These are phyloP conservation scores for Amanita rimosa DNA, from an alignment of 768 basidiomycete species.

Conservation along the genomic window DNA sequence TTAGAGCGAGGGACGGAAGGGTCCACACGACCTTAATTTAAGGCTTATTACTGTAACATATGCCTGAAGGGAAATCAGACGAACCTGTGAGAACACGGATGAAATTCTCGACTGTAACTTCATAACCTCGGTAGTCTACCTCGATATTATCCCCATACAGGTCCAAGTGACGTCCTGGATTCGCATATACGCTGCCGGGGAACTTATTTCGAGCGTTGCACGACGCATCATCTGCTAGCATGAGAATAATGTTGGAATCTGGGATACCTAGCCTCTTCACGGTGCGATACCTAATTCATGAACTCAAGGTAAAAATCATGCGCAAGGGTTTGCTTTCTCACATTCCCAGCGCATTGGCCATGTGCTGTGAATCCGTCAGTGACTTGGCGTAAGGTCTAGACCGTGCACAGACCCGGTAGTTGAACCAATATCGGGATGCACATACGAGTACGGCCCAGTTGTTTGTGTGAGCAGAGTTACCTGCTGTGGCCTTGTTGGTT, in stretches of 20 bases:
- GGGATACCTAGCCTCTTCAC: slow-evolving; percentile 97
- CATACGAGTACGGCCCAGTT: slow-evolving; percentile 99
- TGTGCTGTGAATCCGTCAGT: slow-evolving; percentile 59
- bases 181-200: slow-evolving; percentile 89
- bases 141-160: slow-evolving; percentile 96
- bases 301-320: neutral
- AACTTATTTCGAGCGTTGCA: slow-evolving; percentile 91
- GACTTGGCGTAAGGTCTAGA: neutral
- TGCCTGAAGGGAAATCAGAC: slow-evolving; percentile 9
- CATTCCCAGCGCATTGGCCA: slow-evolving; percentile 98
- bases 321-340: slow-evolving; percentile 18
- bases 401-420: slow-evolving; percentile 68
- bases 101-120: slow-evolving; percentile 96
- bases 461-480: slow-evolving; percentile 63
- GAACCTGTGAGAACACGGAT: slow-evolving; percentile 84
- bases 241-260: slow-evolving; percentile 97
- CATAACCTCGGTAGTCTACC: slow-evolving; percentile 96
- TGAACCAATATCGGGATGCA: slow-evolving; percentile 96
- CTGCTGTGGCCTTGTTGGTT: slow-evolving; percentile 20
- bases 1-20: slow-evolving; percentile 84
- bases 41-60: neutral
- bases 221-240: slow-evolving; percentile 95
- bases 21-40: slow-evolving; percentile 61
- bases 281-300: slow-evolving; percentile 73
- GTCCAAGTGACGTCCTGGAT: slow-evolving; percentile 69